These are phyloP conservation scores for Leccinum subfulvum DNA, from an alignment of 1,284 basidiomycete genomes.

Conservation along the genomic window DNA sequence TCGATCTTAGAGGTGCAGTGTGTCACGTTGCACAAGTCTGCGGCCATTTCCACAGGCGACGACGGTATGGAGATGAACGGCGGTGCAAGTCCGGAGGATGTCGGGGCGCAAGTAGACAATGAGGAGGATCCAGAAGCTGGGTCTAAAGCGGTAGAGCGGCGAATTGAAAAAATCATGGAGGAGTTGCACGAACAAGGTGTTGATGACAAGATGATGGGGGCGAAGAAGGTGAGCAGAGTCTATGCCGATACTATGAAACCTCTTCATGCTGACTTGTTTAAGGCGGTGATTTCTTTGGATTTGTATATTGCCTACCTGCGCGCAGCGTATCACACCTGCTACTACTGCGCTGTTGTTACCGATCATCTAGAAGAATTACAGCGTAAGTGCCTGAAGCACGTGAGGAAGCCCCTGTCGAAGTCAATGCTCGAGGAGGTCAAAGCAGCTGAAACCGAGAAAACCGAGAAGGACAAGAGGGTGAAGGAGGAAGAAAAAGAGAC, in stretches of 20 bases:
- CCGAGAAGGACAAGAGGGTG: slow-evolving; percentile 38
- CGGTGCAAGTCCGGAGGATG: slow-evolving; percentile 32
- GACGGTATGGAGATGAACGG: slow-evolving; percentile 35
- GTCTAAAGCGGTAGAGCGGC: slow-evolving; percentile 68
- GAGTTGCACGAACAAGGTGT: slow-evolving; percentile 65
- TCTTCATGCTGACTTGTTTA: slow-evolving; percentile 22
- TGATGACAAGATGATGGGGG: slow-evolving; percentile 63
- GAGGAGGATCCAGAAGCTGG: slow-evolving; percentile 61
- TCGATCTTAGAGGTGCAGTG: slow-evolving; percentile 71
- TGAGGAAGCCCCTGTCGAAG: slow-evolving; percentile 70
- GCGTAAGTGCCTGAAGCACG: slow-evolving; percentile 89
- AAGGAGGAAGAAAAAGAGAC: slow-evolving; percentile 36
- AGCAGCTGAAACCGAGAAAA: slow-evolving; percentile 44
- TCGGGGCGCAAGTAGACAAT: slow-evolving; percentile 41
- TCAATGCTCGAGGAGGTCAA: slow-evolving; percentile 56
- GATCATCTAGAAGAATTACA: slow-evolving; percentile 93
- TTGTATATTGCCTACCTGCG: slow-evolving; percentile 84
- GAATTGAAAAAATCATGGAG: slow-evolving; percentile 69
- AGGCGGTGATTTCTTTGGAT: slow-evolving; percentile 78
- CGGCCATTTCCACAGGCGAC: slow-evolving; percentile 21
- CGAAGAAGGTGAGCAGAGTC: slow-evolving; percentile 57
- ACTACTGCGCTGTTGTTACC: slow-evolving; percentile 90
- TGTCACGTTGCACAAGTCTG: slow-evolving; percentile 45
- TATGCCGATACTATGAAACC: slow-evolving; percentile 14
- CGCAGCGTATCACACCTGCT: slow-evolving; percentile 86